Percentiles rank a stretch among this genome's conserved stretches.
Evolutionary conservation across 768 basidiomycete genomes (phyloP).

Genomic region (Rhodotorula taiwanensis): DNA sequence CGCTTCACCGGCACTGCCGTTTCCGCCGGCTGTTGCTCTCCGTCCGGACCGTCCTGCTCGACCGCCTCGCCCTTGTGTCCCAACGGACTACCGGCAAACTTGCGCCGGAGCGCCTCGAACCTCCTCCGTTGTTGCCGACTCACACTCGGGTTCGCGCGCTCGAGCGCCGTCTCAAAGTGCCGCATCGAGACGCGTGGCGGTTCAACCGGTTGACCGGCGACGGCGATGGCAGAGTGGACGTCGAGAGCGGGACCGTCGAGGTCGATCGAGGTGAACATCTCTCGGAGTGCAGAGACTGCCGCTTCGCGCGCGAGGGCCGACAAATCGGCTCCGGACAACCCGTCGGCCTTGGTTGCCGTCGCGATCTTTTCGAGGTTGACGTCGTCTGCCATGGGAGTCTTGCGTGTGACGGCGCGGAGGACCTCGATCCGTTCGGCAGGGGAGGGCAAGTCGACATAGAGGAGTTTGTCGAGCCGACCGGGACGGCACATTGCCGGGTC

Average conservation of each 20-base stretch:
- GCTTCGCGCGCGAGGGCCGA: slow-evolving; percentile 87
- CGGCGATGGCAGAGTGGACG: too few species aligned
- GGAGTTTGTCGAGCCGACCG: slow-evolving; percentile 86
- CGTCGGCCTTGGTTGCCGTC: slow-evolving; percentile 57
- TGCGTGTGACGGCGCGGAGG: slow-evolving; percentile 68
- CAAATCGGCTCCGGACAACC: slow-evolving; percentile 93
- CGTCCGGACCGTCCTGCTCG: slow-evolving; percentile 16
- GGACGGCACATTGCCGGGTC: slow-evolving; percentile 85
- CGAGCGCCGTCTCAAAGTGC: slow-evolving; percentile 69
- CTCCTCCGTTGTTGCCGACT: slow-evolving; percentile 67
- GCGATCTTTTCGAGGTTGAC: slow-evolving; percentile 65
- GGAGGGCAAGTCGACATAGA: slow-evolving; percentile 94
- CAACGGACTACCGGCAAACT: slow-evolving; percentile 66
- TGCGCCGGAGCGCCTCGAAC: slow-evolving; percentile 72
- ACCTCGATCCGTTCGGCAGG: slow-evolving; percentile 75
- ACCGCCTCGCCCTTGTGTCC: slow-evolving; percentile 35
- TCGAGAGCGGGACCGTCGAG: slow-evolving; percentile 1
- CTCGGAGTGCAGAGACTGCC: slow-evolving; percentile 47
- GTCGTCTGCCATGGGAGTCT: slow-evolving; percentile 59
- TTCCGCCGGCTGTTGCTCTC: neutral
- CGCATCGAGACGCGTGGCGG: slow-evolving; percentile 47
- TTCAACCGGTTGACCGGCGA: slow-evolving; percentile 56
- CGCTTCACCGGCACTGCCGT: neutral
- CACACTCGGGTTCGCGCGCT: slow-evolving; percentile 82
- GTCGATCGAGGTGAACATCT: slow-evolving; percentile 49